phyloP scores from a whole-genome alignment of 495 filamentous ascomycete genomes.

The Mytilinidion resinicola region DNA sequence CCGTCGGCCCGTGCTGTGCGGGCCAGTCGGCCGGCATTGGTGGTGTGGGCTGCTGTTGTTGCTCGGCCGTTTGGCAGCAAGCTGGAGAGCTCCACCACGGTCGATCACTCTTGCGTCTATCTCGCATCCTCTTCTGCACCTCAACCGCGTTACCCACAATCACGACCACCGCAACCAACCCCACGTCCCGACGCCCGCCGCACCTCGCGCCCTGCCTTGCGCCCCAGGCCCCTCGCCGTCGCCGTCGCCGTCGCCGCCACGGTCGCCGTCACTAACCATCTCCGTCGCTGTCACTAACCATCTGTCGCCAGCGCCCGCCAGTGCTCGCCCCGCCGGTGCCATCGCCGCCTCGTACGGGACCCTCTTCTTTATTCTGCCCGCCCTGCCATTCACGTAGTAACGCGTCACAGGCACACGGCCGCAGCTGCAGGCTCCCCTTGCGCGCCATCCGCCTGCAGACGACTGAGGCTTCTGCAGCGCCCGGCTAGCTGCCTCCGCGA shows the following conservation, averaged over 20 bases:
- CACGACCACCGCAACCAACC: constrained; percentile 14
- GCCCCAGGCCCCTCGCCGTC: not conserved
- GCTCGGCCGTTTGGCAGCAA: not conserved
- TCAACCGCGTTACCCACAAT: constrained; percentile 19
- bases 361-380: not conserved
- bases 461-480: constrained; percentile 6
- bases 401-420: not conserved
- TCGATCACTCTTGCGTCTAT: not conserved
- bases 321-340: not conserved
- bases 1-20: too few species aligned
- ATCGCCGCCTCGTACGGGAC: not conserved
- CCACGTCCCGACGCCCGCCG: constrained; percentile 11
- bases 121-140: not conserved
- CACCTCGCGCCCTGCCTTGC: not conserved
- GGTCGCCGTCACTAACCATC: not conserved
- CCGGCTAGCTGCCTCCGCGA: constrained; percentile 19
- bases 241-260: not conserved
- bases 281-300: not conserved
- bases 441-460: constrained; percentile 3
- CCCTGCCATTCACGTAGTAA: not conserved
- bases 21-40: not conserved
- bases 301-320: not conserved
- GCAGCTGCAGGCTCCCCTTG: not conserved
- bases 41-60: not conserved
- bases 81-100: not conserved